phyloP scores from a whole-genome alignment of 306 rosid genomes.

The Erythrophleum fordii region DNA sequence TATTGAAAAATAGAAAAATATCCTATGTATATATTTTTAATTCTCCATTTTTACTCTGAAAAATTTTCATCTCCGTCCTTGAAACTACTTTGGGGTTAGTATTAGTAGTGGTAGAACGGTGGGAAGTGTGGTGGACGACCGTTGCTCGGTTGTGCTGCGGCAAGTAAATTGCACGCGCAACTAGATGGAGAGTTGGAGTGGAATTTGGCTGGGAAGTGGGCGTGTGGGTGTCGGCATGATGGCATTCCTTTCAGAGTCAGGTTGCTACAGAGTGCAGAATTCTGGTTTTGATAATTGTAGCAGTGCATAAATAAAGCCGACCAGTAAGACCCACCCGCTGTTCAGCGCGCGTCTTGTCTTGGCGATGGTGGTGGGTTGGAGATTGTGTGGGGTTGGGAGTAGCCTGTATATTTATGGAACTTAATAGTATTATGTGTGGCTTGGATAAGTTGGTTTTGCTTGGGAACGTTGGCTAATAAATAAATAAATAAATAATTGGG shows the following conservation, averaged over 20 bases:
- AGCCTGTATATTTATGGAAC: too few species aligned
- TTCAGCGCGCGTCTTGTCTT: constrained; percentile 33
- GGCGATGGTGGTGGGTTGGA: not conserved
- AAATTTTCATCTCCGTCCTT: not conserved
- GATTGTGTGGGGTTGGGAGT: not conserved
- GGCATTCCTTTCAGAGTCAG: constrained; percentile 47
- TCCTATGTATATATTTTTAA: not conserved
- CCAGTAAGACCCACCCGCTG: constrained; percentile 47
- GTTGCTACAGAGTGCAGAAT: constrained; percentile 7
- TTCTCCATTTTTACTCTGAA: not conserved
- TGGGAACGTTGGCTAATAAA: not conserved
- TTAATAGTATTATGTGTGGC: too few species aligned
- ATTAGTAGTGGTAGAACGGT: not conserved
- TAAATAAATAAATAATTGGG: not conserved
- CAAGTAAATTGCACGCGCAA: not conserved
- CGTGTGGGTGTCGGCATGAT: constrained; percentile 63
- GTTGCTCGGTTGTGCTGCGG: not conserved
- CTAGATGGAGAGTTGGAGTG: not conserved
- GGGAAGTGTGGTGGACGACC: too few species aligned
- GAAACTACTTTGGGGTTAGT: not conserved
- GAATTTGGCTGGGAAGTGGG: constrained; percentile 38
- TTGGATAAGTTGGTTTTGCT: not conserved
- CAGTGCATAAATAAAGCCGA: constrained; percentile 26
- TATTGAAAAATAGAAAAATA: not conserved
- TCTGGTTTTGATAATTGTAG: constrained; percentile 44